These are phyloP conservation scores for Lactarius trivialis DNA, from an alignment of 768 basidiomycete species.

Conservation along the genomic window DNA sequence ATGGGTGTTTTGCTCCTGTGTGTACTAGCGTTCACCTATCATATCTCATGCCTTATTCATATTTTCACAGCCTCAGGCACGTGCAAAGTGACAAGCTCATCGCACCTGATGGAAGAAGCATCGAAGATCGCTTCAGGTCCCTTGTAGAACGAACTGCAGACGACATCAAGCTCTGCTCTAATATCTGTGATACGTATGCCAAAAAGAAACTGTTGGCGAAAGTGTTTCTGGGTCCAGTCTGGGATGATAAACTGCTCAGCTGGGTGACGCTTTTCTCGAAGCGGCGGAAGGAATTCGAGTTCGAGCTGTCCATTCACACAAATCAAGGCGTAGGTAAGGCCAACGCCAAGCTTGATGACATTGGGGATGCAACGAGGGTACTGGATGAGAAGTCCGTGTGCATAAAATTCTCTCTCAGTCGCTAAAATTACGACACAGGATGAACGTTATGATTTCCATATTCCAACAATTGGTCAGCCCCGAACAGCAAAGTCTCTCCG, in stretches of 20 bases:
- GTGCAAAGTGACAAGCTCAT: constrained; percentile 28
- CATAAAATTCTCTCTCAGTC: not conserved
- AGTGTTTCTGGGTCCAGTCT: constrained; percentile 27
- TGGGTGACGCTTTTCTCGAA: constrained; percentile 26
- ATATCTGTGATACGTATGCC: constrained; percentile 30
- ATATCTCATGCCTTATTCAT: not conserved
- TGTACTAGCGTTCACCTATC: not conserved
- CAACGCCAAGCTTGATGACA: constrained; percentile 15
- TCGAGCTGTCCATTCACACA: constrained; percentile 29
- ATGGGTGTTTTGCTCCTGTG: constrained; percentile 29
- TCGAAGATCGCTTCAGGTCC: constrained; percentile 32
- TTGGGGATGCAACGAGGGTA: constrained; percentile 6
- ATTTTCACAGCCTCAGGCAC: constrained; percentile 28
- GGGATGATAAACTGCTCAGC: constrained; percentile 27
- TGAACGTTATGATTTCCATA: constrained; percentile 17
- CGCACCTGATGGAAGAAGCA: constrained; percentile 30
- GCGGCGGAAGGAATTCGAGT: constrained; percentile 27
- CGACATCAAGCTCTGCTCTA: constrained; percentile 31
- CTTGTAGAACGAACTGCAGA: constrained; percentile 28
- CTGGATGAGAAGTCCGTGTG: constrained; percentile 21
- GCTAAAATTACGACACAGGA: constrained; percentile 6
- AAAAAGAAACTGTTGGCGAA: constrained; percentile 29
- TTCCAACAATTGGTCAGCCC: constrained; percentile 18
- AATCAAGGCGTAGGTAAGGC: constrained; percentile 17
- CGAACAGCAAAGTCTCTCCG: constrained; percentile 16